phyloP scores from a whole-genome alignment of 1,139 yeast species.

The Hyphopichia wangnamkhiaoensis region DNA sequence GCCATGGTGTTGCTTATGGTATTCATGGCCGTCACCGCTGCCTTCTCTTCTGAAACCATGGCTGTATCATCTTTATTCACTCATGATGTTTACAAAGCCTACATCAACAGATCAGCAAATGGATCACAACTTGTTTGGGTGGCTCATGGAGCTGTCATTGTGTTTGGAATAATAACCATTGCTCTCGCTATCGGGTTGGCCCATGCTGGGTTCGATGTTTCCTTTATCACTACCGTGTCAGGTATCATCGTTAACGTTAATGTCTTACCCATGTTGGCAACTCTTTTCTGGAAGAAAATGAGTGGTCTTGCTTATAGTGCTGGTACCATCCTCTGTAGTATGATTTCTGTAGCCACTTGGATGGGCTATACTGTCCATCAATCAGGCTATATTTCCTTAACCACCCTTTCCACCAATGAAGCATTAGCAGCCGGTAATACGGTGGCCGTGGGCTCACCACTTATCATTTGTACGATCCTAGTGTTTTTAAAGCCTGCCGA shows the following conservation, averaged over 20 bases:
- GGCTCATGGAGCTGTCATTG: conserved; percentile 27
- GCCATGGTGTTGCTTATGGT: conserved; percentile 35
- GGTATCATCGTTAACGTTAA: conserved; percentile 39
- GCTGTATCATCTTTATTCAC: conserved; percentile 39
- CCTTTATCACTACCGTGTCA: conserved; percentile 19
- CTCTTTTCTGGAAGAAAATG: conserved; percentile 51
- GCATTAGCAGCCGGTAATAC: too few relatives aligned
- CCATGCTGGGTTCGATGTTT: conserved; percentile 33
- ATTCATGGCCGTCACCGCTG: conserved; percentile 43
- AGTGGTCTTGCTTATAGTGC: conserved; percentile 39
- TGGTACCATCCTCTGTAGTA: conserved; percentile 50
- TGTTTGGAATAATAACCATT: conserved; percentile 29
- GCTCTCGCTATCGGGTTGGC: conserved; percentile 34
- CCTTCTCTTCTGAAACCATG: conserved; percentile 39
- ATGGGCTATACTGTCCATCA: too few relatives aligned
- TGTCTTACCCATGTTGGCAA: conserved; percentile 27
- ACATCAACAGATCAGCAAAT: conserved; percentile 34
- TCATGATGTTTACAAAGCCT: conserved; percentile 36
- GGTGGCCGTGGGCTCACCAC: too few relatives aligned
- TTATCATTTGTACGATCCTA: too few relatives aligned
- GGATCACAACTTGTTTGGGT: conserved; percentile 32
- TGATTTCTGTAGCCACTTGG: conserved; percentile 34
- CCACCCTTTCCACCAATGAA: too few relatives aligned
- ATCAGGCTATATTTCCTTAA: too few relatives aligned
- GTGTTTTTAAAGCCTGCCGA: too few relatives aligned